Evolutionary conservation across 106 monocot species (phyloP).

Genomic region (Ottelia alismoides): DNA sequence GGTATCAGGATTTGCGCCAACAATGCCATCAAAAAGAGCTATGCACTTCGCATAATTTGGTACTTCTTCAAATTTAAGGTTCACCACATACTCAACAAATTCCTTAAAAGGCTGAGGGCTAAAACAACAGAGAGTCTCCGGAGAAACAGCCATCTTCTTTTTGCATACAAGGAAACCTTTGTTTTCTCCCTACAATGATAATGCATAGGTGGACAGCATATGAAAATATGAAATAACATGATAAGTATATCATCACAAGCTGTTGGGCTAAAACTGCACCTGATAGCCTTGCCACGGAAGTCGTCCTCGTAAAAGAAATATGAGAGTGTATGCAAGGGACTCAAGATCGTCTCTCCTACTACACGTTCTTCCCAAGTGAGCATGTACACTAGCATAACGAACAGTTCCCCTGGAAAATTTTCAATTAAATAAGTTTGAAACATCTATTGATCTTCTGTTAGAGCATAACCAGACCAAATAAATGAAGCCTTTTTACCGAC

Average conservation of each 20-base stretch:
- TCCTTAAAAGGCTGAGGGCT: slow-evolving; percentile 24
- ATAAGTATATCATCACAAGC: neutral
- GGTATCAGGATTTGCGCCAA: slow-evolving; percentile 20
- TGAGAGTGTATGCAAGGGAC: slow-evolving; percentile 25
- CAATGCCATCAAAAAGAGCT: slow-evolving; percentile 26
- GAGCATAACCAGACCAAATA: too few species aligned
- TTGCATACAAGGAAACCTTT: slow-evolving; percentile 36
- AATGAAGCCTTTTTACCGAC: too few species aligned
- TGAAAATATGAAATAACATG: neutral
- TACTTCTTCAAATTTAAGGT: slow-evolving; percentile 32
- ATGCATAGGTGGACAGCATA: neutral
- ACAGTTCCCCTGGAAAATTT: slow-evolving; percentile 24
- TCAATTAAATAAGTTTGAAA: too few species aligned
- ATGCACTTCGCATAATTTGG: slow-evolving; percentile 28
- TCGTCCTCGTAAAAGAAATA: slow-evolving; percentile 21
- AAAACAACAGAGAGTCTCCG: slow-evolving; percentile 23
- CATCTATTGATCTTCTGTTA: too few species aligned
- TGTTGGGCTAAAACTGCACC: slow-evolving; percentile 10
- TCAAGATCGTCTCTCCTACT: slow-evolving; percentile 30
- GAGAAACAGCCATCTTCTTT: slow-evolving; percentile 26
- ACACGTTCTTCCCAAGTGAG: slow-evolving; percentile 27
- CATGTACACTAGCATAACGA: slow-evolving; percentile 38
- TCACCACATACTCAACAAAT: slow-evolving; percentile 24
- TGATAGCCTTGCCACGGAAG: slow-evolving; percentile 34
- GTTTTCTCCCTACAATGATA: slow-evolving; percentile 16